These are phyloP conservation scores for Hypericum androsaemum DNA, from an alignment of 345 rosid species.

Conservation along the genomic window DNA sequence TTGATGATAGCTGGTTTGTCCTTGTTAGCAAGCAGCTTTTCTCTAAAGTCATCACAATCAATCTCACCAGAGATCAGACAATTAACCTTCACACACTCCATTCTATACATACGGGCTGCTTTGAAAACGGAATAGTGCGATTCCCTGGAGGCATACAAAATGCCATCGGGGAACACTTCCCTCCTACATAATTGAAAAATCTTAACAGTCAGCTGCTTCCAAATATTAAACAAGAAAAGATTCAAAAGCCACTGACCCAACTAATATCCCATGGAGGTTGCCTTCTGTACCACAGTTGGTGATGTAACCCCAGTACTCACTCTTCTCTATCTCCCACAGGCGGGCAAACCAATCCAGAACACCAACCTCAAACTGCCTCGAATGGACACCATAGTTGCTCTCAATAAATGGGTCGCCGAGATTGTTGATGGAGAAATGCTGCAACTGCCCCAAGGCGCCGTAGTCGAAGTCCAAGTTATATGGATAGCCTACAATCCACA, in stretches of 20 bases:
- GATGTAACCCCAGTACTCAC: constrained; percentile 96
- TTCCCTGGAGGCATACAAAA: constrained; percentile 77
- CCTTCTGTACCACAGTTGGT: constrained; percentile 99
- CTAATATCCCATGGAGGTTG: constrained; percentile 91
- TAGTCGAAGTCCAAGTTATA: constrained; percentile 93
- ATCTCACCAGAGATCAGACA: constrained; percentile 80
- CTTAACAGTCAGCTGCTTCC: background rate
- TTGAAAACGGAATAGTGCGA: constrained; percentile 89
- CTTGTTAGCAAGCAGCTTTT: constrained; percentile 61
- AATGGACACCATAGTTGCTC: constrained; percentile 97
- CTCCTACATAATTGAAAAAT: constrained; percentile 37
- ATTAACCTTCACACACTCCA: constrained; percentile 74
- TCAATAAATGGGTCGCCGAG: constrained; percentile 97
- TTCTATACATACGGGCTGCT: constrained; percentile 93
- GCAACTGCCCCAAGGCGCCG: constrained; percentile 87
- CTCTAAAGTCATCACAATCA: constrained; percentile 63
- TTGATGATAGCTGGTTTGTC: constrained; percentile 88
- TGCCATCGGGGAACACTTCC: constrained; percentile 85
- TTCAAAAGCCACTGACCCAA: constrained; percentile 48
- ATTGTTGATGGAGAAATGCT: constrained; percentile 92
- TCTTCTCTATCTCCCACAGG: constrained; percentile 86
- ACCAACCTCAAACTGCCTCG: constrained; percentile 97
- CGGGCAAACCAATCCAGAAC: constrained; percentile 99
- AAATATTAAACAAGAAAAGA: background rate
- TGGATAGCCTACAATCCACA: constrained; percentile 66